A percentile compares a stretch with the other conserved stretches of the same genome.
Conservation (phyloP, 306 rosid genomes). For the Vigna reflexopilosa region DNA sequence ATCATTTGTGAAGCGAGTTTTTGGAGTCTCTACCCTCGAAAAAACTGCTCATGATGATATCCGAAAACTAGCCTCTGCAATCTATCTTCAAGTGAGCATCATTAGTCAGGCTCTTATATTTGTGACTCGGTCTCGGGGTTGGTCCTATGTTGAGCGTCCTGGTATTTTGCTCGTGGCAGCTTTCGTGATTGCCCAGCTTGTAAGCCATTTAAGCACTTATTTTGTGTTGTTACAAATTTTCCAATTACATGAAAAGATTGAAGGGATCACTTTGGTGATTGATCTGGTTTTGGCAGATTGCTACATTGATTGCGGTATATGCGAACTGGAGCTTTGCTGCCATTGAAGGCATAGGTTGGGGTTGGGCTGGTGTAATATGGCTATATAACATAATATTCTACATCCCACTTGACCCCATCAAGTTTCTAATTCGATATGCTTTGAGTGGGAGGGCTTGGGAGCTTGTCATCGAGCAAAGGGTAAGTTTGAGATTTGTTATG, state of each 20-base stretch:
- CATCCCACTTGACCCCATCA: slow-evolving; percentile 80
- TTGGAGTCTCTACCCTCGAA: slow-evolving; percentile 84
- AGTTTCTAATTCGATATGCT: slow-evolving; percentile 81
- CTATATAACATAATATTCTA: slow-evolving; percentile 78
- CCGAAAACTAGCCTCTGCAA: slow-evolving; percentile 86
- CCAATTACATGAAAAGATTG: neutral
- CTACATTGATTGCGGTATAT: slow-evolving; percentile 86
- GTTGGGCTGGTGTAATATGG: slow-evolving; percentile 98
- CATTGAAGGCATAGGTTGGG: slow-evolving; percentile 95
- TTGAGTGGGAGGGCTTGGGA: slow-evolving; percentile 94
- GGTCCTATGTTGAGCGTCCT: slow-evolving; percentile 91
- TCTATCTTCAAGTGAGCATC: slow-evolving; percentile 93
- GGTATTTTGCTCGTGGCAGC: slow-evolving; percentile 71
- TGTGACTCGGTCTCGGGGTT: slow-evolving; percentile 88
- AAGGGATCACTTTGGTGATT: neutral
- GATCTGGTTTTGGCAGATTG: slow-evolving; percentile 62
- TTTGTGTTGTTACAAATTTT: slow-evolving; percentile 10
- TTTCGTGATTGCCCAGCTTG: slow-evolving; percentile 85
- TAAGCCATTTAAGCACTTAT: slow-evolving; percentile 44
- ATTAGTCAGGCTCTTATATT: slow-evolving; percentile 91
- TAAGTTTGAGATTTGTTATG: slow-evolving; percentile 38
- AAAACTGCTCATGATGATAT: slow-evolving; percentile 78
- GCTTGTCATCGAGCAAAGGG: slow-evolving; percentile 93
- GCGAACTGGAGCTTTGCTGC: slow-evolving; percentile 92
- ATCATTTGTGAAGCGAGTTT: slow-evolving; percentile 57